Conservation (phyloP, 163 green algal genomes). For the Trebouxiophyceae sp. region DNA sequence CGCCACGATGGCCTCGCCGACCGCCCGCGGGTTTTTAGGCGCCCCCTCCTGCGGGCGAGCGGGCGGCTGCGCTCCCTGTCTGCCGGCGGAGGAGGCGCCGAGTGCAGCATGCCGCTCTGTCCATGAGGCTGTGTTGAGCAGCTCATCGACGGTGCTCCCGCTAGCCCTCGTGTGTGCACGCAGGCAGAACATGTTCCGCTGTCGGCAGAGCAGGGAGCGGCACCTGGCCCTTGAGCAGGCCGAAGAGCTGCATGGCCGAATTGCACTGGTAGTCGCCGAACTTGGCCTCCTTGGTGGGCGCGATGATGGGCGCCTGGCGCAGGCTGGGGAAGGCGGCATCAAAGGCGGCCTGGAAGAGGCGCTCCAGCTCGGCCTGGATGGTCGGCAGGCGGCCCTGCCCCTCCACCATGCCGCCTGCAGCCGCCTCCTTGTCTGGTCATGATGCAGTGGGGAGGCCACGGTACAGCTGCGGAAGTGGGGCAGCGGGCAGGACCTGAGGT, state of each 20-base stretch:
- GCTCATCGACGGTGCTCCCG: not conserved
- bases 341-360: conserved; percentile 51
- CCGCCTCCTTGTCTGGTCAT: not conserved
- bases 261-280: conserved; percentile 97
- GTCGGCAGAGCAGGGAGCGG: not conserved
- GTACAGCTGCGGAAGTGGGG: too few relatives aligned
- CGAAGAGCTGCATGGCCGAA: conserved; percentile 95
- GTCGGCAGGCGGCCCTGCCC: not conserved
- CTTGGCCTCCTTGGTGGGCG: conserved; percentile 53
- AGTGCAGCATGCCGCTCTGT: not conserved
- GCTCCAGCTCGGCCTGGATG: conserved; percentile 29
- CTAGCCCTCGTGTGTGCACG: not conserved
- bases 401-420: not conserved
- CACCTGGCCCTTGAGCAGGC: conserved; percentile 75
- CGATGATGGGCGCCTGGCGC: conserved; percentile 30
- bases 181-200: not conserved
- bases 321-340: conserved; percentile 47
- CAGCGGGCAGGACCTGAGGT: too few relatives aligned
- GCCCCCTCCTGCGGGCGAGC: conserved; percentile 41
- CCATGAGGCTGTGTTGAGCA: not conserved
- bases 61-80: not conserved
- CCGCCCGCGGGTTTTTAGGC: conserved; percentile 77
- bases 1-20: conserved; percentile 69
- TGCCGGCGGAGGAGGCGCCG: too few relatives aligned
- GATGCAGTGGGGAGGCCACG: too few relatives aligned